Evolutionary conservation across 495 filamentous ascomycete species (phyloP).

Genomic region (Geopyxis carbonaria): DNA sequence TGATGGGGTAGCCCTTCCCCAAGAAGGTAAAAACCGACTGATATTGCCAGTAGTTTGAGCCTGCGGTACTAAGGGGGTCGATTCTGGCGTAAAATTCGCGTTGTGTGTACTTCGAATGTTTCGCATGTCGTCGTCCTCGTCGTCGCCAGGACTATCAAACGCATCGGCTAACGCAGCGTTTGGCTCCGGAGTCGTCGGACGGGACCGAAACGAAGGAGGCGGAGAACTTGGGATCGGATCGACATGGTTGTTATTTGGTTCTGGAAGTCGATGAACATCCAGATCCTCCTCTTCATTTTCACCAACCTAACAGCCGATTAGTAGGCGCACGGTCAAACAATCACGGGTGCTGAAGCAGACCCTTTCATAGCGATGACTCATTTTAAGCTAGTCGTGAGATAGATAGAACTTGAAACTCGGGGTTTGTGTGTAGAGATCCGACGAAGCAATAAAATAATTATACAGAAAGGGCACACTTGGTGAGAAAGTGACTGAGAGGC

Average conservation of each 20-base stretch:
- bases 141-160: constrained; percentile 62
- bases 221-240: constrained; percentile 58
- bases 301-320: too few relatives aligned
- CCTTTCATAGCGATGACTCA: constrained; percentile 24
- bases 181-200: constrained; percentile 52
- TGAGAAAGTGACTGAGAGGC: too few relatives aligned
- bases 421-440: too few relatives aligned
- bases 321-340: too few relatives aligned
- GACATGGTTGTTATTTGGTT: constrained; percentile 20
- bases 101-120: constrained; percentile 30
- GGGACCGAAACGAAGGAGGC: constrained; percentile 84
- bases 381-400: constrained; percentile 8
- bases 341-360: too few relatives aligned
- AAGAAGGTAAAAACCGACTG: constrained; percentile 29
- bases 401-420: too few relatives aligned
- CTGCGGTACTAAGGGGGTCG: constrained; percentile 26
- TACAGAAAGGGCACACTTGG: too few relatives aligned
- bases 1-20: constrained; percentile 21
- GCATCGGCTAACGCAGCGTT: constrained; percentile 74
- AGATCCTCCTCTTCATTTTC: constrained; percentile 22
- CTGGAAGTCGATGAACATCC: constrained; percentile 21
- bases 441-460: too few relatives aligned
- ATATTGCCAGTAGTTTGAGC: constrained; percentile 25
- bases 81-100: constrained; percentile 26
- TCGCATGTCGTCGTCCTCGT: constrained; percentile 55